Evolutionary conservation across 805 yeast genomes (phyloP).

Genomic region (Ogataea ganodermae): DNA sequence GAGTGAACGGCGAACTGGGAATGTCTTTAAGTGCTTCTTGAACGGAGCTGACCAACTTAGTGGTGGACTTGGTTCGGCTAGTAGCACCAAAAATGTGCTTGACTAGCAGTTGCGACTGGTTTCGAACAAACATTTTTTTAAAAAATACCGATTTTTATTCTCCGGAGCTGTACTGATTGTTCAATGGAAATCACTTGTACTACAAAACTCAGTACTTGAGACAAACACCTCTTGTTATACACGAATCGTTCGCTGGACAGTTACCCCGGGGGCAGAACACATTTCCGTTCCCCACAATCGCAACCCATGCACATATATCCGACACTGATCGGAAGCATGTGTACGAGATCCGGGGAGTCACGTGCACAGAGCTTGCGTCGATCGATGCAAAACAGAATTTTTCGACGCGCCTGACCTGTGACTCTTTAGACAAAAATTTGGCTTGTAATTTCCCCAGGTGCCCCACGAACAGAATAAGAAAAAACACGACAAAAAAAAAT

Average conservation of each 20-base stretch:
- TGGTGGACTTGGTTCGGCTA: neutral
- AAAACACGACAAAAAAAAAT: neutral
- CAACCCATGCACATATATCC: constrained; percentile 1
- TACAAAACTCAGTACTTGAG: too few species aligned
- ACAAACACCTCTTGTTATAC: too few species aligned
- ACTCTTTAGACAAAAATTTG: neutral
- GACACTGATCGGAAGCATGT: neutral
- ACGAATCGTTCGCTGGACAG: too few species aligned
- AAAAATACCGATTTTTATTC: neutral
- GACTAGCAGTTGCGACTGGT: neutral
- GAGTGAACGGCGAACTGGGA: constrained; percentile 31
- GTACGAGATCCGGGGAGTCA: neutral
- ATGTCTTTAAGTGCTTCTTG: constrained; percentile 38
- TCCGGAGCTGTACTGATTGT: neutral
- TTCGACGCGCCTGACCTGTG: too few species aligned
- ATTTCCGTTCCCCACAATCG: constrained; percentile 1
- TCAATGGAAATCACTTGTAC: too few species aligned
- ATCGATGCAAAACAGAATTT: too few species aligned
- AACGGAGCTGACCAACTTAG: constrained; percentile 8
- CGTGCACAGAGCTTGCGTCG: too few species aligned
- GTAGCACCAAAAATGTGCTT: neutral
- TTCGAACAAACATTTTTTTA: neutral
- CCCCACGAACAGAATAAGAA: neutral
- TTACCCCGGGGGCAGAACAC: too few species aligned
- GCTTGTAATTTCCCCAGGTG: neutral